Base-by-base conservation (phyloP, 495 filamentous ascomycete species). In the Aspergillus incahuasiensis region DNA sequence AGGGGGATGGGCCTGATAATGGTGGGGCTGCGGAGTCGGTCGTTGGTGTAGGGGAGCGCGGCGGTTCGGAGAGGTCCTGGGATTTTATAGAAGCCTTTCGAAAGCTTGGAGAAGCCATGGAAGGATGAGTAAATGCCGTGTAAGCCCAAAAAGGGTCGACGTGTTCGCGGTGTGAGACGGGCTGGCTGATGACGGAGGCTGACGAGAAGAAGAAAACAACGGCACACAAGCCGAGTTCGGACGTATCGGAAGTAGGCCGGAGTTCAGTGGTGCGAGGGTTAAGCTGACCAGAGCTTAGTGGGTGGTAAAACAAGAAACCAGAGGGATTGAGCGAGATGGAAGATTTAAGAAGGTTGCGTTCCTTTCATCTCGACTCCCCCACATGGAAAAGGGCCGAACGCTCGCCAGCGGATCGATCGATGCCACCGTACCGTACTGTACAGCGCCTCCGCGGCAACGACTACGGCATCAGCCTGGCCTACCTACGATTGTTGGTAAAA, bases 191-290 rank as follows among this genome's bases (percentile, higher is more conserved):
- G 32, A 35, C 12, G 32, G 32, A 9, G n/a, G 32, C 6, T 66
- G 57, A 58, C 52, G 53, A 34, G 38, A 50, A 30, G 46, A 34
- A 43, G 38, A 49, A 50, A 49, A 13, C 16, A 45, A 38, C 42
- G 43, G 49, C 13, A 43, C 35, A 25, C 52, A 50, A 41, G 55
- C 57, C 57, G 52, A 57, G 56, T 45, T 65, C 67, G 70, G 70
- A 69, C 67, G 68, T 71, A 73, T 60, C 68, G 68, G 68, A 43
- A 61, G 55, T 68, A 64, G 61, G 42, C 30, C 44, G 54, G 54
- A 44, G 18, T 16, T 12, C 9, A 20, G 18, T 28, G 40, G 39
- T 9, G 16, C 40, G 22, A 13, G 16, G 35, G 22, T 44, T 42
- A 49, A 56, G 46, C 39, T 44, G 39, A 50, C 35, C 13, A 38